Evolutionary conservation across 2,329 filamentous ascomycete species (phyloP).

Genomic region (Herpotrichia juniperi): DNA sequence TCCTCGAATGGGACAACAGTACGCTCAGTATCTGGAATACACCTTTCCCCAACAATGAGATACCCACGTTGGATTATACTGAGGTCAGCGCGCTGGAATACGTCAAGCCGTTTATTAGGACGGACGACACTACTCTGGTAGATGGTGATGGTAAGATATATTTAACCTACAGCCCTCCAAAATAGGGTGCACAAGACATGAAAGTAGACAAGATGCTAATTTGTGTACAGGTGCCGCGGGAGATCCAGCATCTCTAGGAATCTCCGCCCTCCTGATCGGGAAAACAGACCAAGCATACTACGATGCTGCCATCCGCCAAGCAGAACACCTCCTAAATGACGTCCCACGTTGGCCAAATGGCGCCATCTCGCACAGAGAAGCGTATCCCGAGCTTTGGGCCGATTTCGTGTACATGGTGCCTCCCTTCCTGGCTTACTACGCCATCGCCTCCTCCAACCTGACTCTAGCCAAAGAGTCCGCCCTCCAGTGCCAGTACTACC

Average conservation of each 20-base stretch:
- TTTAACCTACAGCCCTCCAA: too few species aligned
- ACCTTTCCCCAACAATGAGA: constrained; percentile 42
- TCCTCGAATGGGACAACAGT: constrained; percentile 47
- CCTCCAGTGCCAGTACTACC: constrained; percentile 50
- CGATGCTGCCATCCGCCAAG: constrained; percentile 49
- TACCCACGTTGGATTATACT: constrained; percentile 26
- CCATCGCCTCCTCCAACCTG: constrained; percentile 45
- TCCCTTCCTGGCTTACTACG: constrained; percentile 57
- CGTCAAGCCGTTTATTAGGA: constrained; percentile 40
- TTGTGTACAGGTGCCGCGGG: constrained; percentile 37
- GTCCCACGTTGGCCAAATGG: constrained; percentile 53
- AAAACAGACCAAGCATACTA: constrained; percentile 41
- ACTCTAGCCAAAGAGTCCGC: constrained; percentile 45
- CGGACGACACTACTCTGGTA: constrained; percentile 35
- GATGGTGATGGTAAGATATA: constrained; percentile 39
- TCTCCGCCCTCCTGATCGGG: constrained; percentile 53
- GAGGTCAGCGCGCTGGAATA: constrained; percentile 42
- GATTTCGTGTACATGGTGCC: constrained; percentile 59
- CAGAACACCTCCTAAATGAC: constrained; percentile 45
- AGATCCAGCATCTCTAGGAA: constrained; percentile 54
- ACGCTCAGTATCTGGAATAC: constrained; percentile 46
- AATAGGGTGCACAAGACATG: background rate
- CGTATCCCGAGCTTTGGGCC: constrained; percentile 54
- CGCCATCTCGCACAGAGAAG: constrained; percentile 56
- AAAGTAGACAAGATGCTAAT: constrained; percentile 1